phyloP scores from a whole-genome alignment of 1,284 basidiomycete species.

The Agroathelia rolfsii region DNA sequence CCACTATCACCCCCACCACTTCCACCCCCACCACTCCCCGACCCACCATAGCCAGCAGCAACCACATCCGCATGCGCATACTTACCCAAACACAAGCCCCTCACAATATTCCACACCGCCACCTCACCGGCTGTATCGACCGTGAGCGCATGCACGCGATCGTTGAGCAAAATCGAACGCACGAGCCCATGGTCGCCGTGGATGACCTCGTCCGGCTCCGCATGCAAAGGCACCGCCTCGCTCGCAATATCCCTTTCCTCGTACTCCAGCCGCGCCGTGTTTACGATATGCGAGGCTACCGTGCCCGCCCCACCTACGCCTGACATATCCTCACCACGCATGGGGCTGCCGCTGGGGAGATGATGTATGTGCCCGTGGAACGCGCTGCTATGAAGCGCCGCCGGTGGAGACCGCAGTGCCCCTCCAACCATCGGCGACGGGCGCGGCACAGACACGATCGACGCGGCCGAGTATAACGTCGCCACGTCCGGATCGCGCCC shows the following conservation, averaged over 20 bases:
- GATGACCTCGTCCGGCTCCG: constrained; percentile 63
- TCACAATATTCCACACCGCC: constrained; percentile 87
- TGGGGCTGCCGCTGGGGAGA: constrained; percentile 23
- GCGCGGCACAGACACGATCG: constrained; percentile 58
- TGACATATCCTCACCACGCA: constrained; percentile 16
- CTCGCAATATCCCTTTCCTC: constrained; percentile 76
- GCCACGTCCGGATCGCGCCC: constrained; percentile 65
- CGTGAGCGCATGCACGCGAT: constrained; percentile 85
- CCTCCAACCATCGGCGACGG: too few relatives aligned
- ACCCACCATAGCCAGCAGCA: constrained; percentile 33
- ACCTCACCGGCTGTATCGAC: constrained; percentile 83
- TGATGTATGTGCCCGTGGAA: constrained; percentile 18
- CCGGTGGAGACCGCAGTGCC: too few relatives aligned
- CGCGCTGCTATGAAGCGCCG: constrained; percentile 25
- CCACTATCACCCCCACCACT: constrained; percentile 19
- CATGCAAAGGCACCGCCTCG: constrained; percentile 63
- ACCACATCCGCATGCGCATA: constrained; percentile 60
- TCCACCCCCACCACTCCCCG: constrained; percentile 25
- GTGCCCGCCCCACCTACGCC: constrained; percentile 30
- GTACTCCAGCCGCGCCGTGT: constrained; percentile 45
- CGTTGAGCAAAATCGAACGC: constrained; percentile 77
- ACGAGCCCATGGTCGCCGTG: constrained; percentile 78
- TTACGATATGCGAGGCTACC: constrained; percentile 26
- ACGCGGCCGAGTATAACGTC: constrained; percentile 77
- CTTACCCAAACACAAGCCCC: constrained; percentile 67